Percentiles rank a stretch among this genome's conserved stretches.
Evolutionary conservation across 176 grass and related monocot genomes (phyloP).

Genomic region (Oryza meridionalis): DNA sequence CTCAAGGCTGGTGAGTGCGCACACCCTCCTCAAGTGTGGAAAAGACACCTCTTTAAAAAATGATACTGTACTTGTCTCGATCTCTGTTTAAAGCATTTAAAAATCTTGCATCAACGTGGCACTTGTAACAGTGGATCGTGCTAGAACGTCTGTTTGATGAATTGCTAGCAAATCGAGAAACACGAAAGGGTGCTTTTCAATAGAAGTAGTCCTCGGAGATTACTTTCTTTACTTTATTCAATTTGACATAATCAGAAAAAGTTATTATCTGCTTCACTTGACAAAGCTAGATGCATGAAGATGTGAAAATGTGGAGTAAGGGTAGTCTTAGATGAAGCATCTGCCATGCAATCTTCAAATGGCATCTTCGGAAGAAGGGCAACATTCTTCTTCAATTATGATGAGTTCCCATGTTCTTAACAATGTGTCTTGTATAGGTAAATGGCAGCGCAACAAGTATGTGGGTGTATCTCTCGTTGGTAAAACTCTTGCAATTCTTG

Average conservation of each 20-base stretch:
- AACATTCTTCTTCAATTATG: background rate
- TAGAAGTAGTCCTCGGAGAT: background rate
- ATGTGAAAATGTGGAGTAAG: background rate
- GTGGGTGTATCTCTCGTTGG: slow-evolving; percentile 86
- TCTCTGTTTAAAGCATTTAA: background rate
- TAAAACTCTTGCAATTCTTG: slow-evolving; percentile 77
- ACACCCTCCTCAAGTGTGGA: background rate
- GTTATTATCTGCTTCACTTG: background rate
- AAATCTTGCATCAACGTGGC: background rate
- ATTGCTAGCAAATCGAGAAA: background rate
- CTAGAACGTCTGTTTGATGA: background rate
- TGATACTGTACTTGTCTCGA: background rate
- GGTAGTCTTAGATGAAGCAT: background rate
- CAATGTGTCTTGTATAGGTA: slow-evolving; percentile 37
- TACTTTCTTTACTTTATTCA: background rate
- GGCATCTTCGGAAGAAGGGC: background rate
- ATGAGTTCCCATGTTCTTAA: background rate
- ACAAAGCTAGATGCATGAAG: background rate
- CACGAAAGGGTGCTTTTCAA: background rate
- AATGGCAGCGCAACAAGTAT: slow-evolving; percentile 84
- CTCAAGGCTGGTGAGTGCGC: slow-evolving; percentile 71
- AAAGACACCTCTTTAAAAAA: background rate
- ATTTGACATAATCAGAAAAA: background rate
- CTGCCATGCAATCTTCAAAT: background rate
- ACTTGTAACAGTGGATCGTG: background rate